Percentiles rank a stretch among this genome's conserved stretches.
phyloP scores from a whole-genome alignment of 73 alveolate species.

The Durusdinium trenchii region DNA sequence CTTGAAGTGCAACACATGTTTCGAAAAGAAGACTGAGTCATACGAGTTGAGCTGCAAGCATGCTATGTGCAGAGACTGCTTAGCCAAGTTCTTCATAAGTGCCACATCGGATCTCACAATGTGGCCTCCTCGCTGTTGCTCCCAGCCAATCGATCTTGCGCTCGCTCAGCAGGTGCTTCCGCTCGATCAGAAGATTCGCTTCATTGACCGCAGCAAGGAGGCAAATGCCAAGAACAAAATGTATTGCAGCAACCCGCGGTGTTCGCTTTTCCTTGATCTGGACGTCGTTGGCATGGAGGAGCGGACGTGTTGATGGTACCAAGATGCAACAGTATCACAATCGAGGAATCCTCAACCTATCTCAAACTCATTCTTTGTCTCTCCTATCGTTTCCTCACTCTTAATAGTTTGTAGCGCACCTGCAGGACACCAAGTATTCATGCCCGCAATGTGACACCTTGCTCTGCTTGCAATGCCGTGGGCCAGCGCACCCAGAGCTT shows the following conservation, averaged over 20 bases:
- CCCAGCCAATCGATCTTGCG: not conserved
- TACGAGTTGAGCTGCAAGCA: not conserved
- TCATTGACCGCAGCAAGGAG: constrained; percentile 17
- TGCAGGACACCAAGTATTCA: not conserved
- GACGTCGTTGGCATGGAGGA: not conserved
- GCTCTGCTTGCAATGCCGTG: not conserved
- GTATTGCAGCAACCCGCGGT: constrained; percentile 24
- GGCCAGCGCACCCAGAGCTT: not conserved
- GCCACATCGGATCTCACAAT: constrained; percentile 8
- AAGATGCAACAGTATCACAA: not conserved
- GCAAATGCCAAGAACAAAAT: constrained; percentile 28
- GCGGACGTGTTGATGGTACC: not conserved
- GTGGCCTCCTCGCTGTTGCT: constrained; percentile 45
- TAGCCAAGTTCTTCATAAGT: not conserved
- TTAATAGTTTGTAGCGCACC: too few species aligned
- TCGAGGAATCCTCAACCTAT: not conserved
- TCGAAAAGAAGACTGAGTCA: not conserved
- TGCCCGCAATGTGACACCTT: constrained; percentile 29
- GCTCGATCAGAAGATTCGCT: not conserved
- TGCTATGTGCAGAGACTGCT: constrained; percentile 28
- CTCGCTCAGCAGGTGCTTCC: constrained; percentile 7
- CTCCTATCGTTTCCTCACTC: too few species aligned
- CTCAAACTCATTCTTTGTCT: not conserved
- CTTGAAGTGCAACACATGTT: not conserved
- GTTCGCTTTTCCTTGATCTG: constrained; percentile 30